Base-by-base conservation (phyloP, 163 green algal species). In the Botryococcus braunii region DNA sequence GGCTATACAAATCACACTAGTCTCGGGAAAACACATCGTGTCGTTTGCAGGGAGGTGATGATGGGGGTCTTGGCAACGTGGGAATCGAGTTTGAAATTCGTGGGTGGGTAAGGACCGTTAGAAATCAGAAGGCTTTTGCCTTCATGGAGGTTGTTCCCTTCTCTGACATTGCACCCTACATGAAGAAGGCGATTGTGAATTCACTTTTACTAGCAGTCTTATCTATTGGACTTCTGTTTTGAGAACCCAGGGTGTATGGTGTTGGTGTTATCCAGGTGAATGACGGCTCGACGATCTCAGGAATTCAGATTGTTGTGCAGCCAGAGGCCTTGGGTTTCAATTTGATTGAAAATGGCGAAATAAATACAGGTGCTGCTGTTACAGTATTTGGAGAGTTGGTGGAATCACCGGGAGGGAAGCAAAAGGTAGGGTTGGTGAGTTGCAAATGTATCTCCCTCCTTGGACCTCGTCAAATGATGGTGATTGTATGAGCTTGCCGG, bases 191-290 rank as follows among this genome's bases (percentile, higher is more conserved):
- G n/a, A n/a, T n/a, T n/a, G n/a, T n/a, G n/a, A n/a, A n/a, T n/a
- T n/a, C n/a, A n/a, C n/a, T n/a, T n/a, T n/a, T n/a, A n/a, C n/a
- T n/a, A n/a, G n/a, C n/a, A n/a, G n/a, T n/a, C n/a, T n/a, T n/a
- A n/a, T n/a, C n/a, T n/a, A n/a, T n/a, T n/a, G n/a, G n/a, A n/a
- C n/a, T n/a, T n/a, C 46, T 69, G n/a, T n/a, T n/a, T n/a, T n/a
- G n/a, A n/a, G n/a, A n/a, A n/a, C n/a, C n/a, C n/a, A n/a, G n/a
- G n/a, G n/a, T n/a, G n/a, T n/a, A n/a, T n/a, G n/a, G n/a, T n/a
- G n/a, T n/a, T n/a, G n/a, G n/a, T n/a, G n/a, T n/a, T n/a, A n/a
- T 98, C 27, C 89, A 97, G 69, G 65, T 99, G 72, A 97, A 96
- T 74, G 94, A 99, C 76, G 94, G 94, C 74, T 92, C 81, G 63